phyloP scores from a whole-genome alignment of 1,284 basidiomycete genomes.

The Coniophora puteana region DNA sequence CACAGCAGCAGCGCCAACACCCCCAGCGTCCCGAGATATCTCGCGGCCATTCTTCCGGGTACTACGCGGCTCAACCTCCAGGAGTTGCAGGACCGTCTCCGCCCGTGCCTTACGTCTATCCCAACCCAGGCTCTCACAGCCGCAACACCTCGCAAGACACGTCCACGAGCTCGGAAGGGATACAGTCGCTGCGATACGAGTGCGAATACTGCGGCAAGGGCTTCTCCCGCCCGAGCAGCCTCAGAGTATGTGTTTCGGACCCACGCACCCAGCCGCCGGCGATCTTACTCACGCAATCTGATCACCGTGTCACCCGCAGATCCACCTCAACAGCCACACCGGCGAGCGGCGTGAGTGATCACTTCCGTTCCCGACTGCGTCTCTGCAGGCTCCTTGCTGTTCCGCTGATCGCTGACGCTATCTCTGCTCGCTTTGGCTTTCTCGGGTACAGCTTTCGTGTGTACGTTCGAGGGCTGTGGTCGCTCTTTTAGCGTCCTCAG shows the following conservation, averaged over 20 bases:
- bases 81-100: too few relatives aligned
- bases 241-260: conserved; percentile 50
- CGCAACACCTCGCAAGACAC: background rate
- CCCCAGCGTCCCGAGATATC: conserved; percentile 15
- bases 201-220: conserved; percentile 76
- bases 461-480: conserved; percentile 71
- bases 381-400: conserved; percentile 3
- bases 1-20: background rate
- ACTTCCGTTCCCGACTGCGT: conserved; percentile 1
- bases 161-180: background rate
- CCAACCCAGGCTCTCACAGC: too few relatives aligned
- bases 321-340: conserved; percentile 81
- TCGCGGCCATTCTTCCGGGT: conserved; percentile 13
- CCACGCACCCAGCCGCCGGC: conserved; percentile 9
- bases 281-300: conserved; percentile 10
- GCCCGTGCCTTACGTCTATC: too few relatives aligned
- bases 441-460: conserved; percentile 59
- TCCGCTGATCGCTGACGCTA: conserved; percentile 1
- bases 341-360: conserved; percentile 73
- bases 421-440: conserved; percentile 3
- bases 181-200: conserved; percentile 55
- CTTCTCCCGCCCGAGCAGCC: conserved; percentile 77
- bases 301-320: conserved; percentile 39
- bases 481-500: conserved; percentile 82
- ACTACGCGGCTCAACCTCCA: too few relatives aligned